Evolutionary conservation across 148 eudicot species (phyloP), one percentile per base, ranked within the genome.

Genomic region (Rhododendron williamsianum): DNA sequence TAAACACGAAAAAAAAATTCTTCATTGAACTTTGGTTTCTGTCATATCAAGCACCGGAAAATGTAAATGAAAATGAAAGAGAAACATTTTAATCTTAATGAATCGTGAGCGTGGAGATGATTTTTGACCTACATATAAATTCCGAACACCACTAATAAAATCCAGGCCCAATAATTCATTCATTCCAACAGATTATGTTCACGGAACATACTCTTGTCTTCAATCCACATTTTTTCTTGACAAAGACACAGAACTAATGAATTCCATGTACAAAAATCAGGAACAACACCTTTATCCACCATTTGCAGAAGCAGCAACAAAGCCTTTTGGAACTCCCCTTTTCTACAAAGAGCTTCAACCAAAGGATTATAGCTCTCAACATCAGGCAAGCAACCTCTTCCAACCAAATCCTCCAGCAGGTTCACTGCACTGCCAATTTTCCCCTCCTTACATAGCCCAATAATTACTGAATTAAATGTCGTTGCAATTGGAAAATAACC

Each of bases 341-440:
- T 83, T 83, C 84, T 83, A 86, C 97, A 89, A 45, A 88, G 87
- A 15, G 87, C 94, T 58, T 81, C 79, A 36, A 96, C 84, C 15
- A 97, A 21, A 86, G 94, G 89, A 69, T 87, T 81, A 84, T 91
- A 96, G 58, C 93, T 93, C 81, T 86, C 93, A 60, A 74, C 56
- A 76, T 95, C 89, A 46, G 88, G 93, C 78, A 84, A 85, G 79
- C 90, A 90, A 69, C 94, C 92, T 87, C 91, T 92, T 79, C 60
- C 88, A 82, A 82, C 89, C 89, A 94, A 82, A 84, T 95, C 98
- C 84, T 94, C 91, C 86, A 92, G 35, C 71, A 95, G 90, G 74
- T 89, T 90, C 43, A 86, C 16, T 19, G 96, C 98, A 86, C 85
- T 88, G 72, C 71, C 85, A 86, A 88, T 85, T 88, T 91, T 95